These are phyloP conservation scores for Sugiyamaella grinbergsii DNA, from an alignment of 1,139 yeast genomes.

Conservation along the genomic window DNA sequence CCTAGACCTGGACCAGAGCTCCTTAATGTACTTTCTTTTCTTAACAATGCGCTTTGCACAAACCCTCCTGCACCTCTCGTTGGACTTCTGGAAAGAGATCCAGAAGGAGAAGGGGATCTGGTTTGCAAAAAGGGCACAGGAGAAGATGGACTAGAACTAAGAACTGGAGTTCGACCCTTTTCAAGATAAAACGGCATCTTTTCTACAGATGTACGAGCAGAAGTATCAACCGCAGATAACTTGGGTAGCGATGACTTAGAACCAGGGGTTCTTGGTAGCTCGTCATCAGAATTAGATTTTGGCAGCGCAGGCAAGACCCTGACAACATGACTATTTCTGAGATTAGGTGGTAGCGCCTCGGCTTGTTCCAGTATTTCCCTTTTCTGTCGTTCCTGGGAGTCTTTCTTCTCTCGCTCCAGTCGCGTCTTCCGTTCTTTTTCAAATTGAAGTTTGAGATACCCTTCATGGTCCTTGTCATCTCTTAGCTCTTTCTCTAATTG, in stretches of 20 bases:
- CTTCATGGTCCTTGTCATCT: conserved; percentile 6
- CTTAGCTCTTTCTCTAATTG: conserved; percentile 12
- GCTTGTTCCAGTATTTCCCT: conserved; percentile 11
- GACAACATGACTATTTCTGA: conserved; percentile 8
- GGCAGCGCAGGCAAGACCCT: conserved; percentile 9
- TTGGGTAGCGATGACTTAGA: conserved; percentile 4
- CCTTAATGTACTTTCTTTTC: conserved; percentile 29
- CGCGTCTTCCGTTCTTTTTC: conserved; percentile 9
- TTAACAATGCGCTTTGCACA: conserved; percentile 39
- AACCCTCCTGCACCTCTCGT: conserved; percentile 37
- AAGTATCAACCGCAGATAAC: conserved; percentile 7
- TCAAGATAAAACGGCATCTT: conserved; percentile 18
- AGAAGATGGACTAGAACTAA: conserved; percentile 9
- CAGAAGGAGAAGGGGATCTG: conserved; percentile 25
- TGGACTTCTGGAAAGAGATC: conserved; percentile 30
- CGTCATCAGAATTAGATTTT: neutral
- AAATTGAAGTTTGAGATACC: conserved; percentile 10
- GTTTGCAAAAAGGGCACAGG: conserved; percentile 21
- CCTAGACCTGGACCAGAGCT: conserved; percentile 12
- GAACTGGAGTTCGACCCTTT: conserved; percentile 16
- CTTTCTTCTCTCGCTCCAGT: conserved; percentile 12
- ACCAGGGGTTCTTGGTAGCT: conserved; percentile 1
- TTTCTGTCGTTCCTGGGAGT: conserved; percentile 9
- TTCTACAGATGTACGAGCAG: conserved; percentile 13
- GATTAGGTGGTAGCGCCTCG: conserved; percentile 6